Conservation (phyloP, 2,329 filamentous ascomycete species). For the Zarea fungicola region DNA sequence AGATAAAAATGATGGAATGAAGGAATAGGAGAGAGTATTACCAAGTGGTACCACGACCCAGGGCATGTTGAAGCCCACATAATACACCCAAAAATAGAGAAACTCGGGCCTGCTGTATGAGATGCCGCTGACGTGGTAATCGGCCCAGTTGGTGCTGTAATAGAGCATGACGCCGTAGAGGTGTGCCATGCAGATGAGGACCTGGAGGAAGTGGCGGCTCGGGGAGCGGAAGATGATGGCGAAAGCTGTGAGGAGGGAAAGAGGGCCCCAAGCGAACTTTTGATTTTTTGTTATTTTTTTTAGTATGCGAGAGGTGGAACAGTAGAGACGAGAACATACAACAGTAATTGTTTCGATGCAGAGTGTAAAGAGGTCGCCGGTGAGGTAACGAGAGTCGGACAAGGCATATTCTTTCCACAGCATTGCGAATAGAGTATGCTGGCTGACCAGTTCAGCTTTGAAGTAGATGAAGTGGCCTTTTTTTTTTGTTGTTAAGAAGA, state of each 20-base stretch:
- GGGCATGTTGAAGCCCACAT: slow-evolving; percentile 54
- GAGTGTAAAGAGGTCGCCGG: slow-evolving; percentile 76
- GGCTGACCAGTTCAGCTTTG: slow-evolving; percentile 58
- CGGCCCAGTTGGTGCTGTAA: slow-evolving; percentile 52
- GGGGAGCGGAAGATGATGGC: slow-evolving; percentile 39
- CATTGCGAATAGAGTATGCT: slow-evolving; percentile 72
- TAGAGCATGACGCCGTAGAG: slow-evolving; percentile 60
- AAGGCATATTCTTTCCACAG: slow-evolving; percentile 91
- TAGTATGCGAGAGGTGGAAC: background rate
- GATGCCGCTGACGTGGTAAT: slow-evolving; percentile 38
- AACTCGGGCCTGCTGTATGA: slow-evolving; percentile 54
- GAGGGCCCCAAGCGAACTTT: slow-evolving; percentile 55
- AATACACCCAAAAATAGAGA: slow-evolving; percentile 61
- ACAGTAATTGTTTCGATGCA: slow-evolving; percentile 81
- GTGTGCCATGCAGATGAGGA: slow-evolving; percentile 47
- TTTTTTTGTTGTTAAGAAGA: too few relatives aligned
- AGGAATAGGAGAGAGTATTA: slow-evolving; percentile 30
- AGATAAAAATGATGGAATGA: background rate
- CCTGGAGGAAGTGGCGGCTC: slow-evolving; percentile 46
- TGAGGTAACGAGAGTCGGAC: slow-evolving; percentile 83
- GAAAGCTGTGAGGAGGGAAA: slow-evolving; percentile 45
- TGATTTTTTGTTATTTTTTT: slow-evolving; percentile 15
- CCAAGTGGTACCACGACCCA: slow-evolving; percentile 54
- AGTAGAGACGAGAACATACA: slow-evolving; percentile 41
- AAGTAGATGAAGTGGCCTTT: slow-evolving; percentile 73